Evolutionary conservation across 495 filamentous ascomycete genomes (phyloP), one percentile per base, ranked within the genome.

Genomic region (Penicillium egyptiacum): DNA sequence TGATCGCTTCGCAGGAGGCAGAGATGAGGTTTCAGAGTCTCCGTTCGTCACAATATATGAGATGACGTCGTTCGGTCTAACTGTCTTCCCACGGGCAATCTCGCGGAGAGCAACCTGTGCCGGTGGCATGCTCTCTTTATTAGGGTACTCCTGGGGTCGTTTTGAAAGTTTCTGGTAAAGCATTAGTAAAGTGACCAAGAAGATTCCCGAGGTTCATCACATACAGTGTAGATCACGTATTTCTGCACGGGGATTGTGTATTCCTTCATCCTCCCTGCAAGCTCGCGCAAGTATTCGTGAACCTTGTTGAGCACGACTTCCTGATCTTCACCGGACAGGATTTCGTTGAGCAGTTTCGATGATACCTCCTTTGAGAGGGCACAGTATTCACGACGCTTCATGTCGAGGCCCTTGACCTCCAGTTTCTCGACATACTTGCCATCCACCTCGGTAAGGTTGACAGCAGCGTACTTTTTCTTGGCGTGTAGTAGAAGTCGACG

Each of bases 401-500:
- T 98, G 70, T 98, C 94, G 40, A 98, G 80, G 74, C 94, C 94
- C 75, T 98, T 98, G 68, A 98, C 92, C 68, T 98, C 94, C 71
- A 97, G 86, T 72, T 94, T 95, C 63, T 96, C 94, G 44, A 92
- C 77, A 57, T 84, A 93, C 69, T 96, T 96, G 62, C 93, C 94
- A 63, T 93, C 87, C 19, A 88, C 75, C 66, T 96, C 89, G 17
- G 92, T 83, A 70, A 96, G 84, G 69, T 96, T 98, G 73, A 98
- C 89, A 40, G 94, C 94, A 14, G 94, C 94, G 69, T 98, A 98
- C 80, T 98, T 98, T 81, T 98, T 98, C 81, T 98, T 98, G 39
- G 95, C 93, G 70, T 97, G 94, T 35, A 98, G 78, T 30, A 98
- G 76, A 45, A 98, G 85, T 46, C 94, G 85, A 56, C 93, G 86